Evolutionary conservation across 2,329 filamentous ascomycete genomes (phyloP), one percentile per base, ranked within the genome.

Genomic region (Diplocarpon mali): DNA sequence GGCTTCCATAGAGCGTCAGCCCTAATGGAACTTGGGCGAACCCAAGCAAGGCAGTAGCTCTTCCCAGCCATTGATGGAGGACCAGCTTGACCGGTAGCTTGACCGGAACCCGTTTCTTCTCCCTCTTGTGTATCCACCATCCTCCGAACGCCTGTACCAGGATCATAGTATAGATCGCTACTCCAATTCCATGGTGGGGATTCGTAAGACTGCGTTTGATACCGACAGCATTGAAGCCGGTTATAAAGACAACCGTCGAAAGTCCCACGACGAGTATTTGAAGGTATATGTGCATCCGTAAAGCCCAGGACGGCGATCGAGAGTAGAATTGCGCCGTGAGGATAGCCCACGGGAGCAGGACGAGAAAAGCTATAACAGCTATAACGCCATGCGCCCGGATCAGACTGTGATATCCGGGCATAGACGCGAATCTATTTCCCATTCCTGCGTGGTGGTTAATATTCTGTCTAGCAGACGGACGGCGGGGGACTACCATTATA

Each of bases 1-100:
- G 90, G 27, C 89, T 95, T 5, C 92, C 92, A 58, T 95, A 98
- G 1, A 98, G 71, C 0, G 89, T 89, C 38, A 98, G 70, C 0
- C 92, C 92, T 0, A 98, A 71, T 0, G 92, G 84, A 10, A 98
- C 78, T 61, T 98, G 92, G 3, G 81, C 75, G 53, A 96, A 80
- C 0, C 86, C 92, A 3, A 98, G 69, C 14, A 96, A 65, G 2
- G 85, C 83, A 56, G 90, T 78, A 0, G 76, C 68, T 46, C 89
- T 73, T 14, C 92, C 92, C 14, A 85, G 67, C 87, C 92, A 95
- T 60, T 89, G 84, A 66, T 98, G 92, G 35, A 96, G 64, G 9
- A 60, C 52, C 29, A 54, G 32, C 35, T 53, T 60, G 10, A 62
- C 28, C 1, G 58, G 53, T 14, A 53, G 27, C 40, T 68, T 70